Percentiles rank a stretch among this genome's conserved stretches.
These are phyloP conservation scores for Gloeopeniophorella convolvens DNA, from an alignment of 768 basidiomycete species.

Conservation along the genomic window DNA sequence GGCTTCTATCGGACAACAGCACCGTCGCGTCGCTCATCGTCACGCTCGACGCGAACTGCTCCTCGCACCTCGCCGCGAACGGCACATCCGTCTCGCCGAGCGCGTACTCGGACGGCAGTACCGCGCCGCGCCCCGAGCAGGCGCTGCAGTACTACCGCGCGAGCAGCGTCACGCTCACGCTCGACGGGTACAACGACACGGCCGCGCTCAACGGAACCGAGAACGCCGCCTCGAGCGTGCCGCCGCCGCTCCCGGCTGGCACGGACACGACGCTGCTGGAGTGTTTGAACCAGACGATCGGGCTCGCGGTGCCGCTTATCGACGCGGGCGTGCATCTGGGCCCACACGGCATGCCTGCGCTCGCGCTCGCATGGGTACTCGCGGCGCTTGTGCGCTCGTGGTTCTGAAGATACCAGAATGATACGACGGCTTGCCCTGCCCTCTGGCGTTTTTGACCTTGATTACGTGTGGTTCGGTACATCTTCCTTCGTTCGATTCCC, in stretches of 20 bases:
- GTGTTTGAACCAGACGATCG: constrained; percentile 62
- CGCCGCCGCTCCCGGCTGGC: constrained; percentile 45
- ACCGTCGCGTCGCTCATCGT: constrained; percentile 30
- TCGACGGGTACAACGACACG: constrained; percentile 27
- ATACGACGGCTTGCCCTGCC: background rate
- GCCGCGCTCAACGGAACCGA: constrained; percentile 18
- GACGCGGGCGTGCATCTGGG: constrained; percentile 24
- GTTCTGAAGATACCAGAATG: background rate
- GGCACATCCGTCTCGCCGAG: constrained; percentile 13
- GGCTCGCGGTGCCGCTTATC: constrained; percentile 48
- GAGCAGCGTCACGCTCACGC: constrained; percentile 21
- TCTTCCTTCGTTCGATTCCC: too few species aligned
- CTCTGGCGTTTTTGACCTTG: too few species aligned
- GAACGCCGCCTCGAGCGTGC: constrained; percentile 30
- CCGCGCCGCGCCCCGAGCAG: constrained; percentile 24
- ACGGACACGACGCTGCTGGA: constrained; percentile 44
- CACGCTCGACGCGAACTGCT: constrained; percentile 27
- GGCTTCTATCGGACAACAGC: constrained; percentile 31
- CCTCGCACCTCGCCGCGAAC: constrained; percentile 12
- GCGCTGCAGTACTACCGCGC: constrained; percentile 26
- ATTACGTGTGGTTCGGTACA: too few species aligned
- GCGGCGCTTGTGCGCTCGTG: background rate
- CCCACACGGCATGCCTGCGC: background rate
- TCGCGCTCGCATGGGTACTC: background rate
- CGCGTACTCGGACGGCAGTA: constrained; percentile 13